Evolutionary conservation across 2,329 filamentous ascomycete species (phyloP).

Genomic region (Penicillium sp.): DNA sequence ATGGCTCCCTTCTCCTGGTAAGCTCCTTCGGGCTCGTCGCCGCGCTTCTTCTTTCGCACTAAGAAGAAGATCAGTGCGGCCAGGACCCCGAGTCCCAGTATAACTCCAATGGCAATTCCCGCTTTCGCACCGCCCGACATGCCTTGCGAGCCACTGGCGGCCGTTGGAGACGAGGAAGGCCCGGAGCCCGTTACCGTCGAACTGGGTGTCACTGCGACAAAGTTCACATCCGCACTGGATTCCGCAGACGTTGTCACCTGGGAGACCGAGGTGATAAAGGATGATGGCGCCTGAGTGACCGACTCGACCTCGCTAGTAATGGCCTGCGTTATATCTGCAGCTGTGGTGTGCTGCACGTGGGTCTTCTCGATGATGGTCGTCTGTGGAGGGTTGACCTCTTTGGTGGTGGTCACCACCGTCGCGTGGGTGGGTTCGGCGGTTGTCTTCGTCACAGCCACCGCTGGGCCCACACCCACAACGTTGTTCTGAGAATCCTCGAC

Average conservation of each 20-base stretch:
- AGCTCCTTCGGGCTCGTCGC: slow-evolving; percentile 42
- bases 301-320: slow-evolving; percentile 5
- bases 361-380: slow-evolving; percentile 5
- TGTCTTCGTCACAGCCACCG: slow-evolving; percentile 20
- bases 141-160: slow-evolving; percentile 27
- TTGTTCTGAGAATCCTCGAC: not conserved
- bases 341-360: slow-evolving; percentile 11
- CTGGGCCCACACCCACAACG: slow-evolving; percentile 23
- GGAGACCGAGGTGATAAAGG: slow-evolving; percentile 19
- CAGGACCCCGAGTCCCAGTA: slow-evolving; percentile 62
- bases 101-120: slow-evolving; percentile 76
- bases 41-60: slow-evolving; percentile 64
- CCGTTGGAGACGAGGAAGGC: slow-evolving; percentile 21
- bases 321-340: slow-evolving; percentile 4
- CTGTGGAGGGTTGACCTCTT: slow-evolving; percentile 6
- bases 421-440: slow-evolving; percentile 1
- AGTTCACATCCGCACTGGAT: slow-evolving; percentile 9
- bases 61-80: slow-evolving; percentile 65
- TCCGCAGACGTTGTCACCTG: slow-evolving; percentile 12
- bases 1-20: slow-evolving; percentile 59
- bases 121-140: slow-evolving; percentile 56
- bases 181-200: slow-evolving; percentile 18
- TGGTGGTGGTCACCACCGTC: slow-evolving; percentile 8
- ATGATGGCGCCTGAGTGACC: slow-evolving; percentile 3
- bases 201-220: slow-evolving; percentile 13